Evolutionary conservation across 169 alveolate species (phyloP).

Genomic region (Plasmodium chabaudi): DNA sequence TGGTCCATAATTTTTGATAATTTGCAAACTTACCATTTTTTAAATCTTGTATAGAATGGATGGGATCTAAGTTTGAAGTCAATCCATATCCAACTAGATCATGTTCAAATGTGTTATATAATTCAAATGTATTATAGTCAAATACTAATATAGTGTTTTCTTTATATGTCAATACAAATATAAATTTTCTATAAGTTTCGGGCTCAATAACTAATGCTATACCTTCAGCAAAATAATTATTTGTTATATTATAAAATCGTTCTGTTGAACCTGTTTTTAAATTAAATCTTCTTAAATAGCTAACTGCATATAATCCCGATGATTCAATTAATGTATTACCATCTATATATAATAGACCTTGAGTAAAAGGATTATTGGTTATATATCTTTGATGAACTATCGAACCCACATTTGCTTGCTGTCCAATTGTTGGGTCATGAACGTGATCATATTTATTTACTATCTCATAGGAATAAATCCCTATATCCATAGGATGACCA

Average conservation of each 20-base stretch:
- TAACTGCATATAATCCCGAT: constrained; percentile 67
- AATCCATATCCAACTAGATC: constrained; percentile 79
- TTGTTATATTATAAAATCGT: constrained; percentile 31
- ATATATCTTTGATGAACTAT: not conserved
- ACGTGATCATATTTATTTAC: constrained; percentile 32
- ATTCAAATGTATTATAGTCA: constrained; percentile 72
- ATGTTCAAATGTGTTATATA: constrained; percentile 31
- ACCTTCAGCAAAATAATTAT: constrained; percentile 80
- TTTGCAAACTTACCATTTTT: constrained; percentile 36
- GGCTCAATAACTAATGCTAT: constrained; percentile 80
- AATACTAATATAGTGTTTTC: constrained; percentile 72
- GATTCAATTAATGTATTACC: constrained; percentile 71
- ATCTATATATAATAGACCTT: constrained; percentile 76
- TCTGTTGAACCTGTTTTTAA: constrained; percentile 63
- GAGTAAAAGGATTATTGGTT: constrained; percentile 76
- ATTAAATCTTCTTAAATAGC: constrained; percentile 75
- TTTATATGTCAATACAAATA: constrained; percentile 77
- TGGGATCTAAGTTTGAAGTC: constrained; percentile 77
- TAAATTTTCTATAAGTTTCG: constrained; percentile 58
- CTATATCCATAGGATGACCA: constrained; percentile 1
- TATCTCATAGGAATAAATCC: constrained; percentile 38
- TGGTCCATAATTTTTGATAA: constrained; percentile 78
- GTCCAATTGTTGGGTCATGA: constrained; percentile 39
- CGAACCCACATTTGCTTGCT: constrained; percentile 15
- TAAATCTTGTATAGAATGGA: constrained; percentile 12